Base-by-base conservation (phyloP, 805 yeast genomes). In the Metschnikowia arizonensis region DNA sequence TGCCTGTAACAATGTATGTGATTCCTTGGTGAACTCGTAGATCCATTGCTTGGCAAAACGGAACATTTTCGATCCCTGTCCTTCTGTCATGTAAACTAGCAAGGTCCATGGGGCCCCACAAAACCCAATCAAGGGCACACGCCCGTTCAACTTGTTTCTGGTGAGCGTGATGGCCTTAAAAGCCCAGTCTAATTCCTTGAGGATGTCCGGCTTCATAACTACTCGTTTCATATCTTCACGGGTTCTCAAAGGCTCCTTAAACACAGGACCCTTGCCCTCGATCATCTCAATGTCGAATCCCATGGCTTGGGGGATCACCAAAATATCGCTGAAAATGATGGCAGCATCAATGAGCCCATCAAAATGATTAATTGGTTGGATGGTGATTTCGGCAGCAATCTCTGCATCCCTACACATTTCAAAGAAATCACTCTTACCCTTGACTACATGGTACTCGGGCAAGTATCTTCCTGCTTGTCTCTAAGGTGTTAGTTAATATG, bases 31-130 rank as follows among this genome's bases (percentile, higher is more conserved):
- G 62, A 82, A 81, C 59, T 78, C 80, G 72, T 83, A 93, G 48
- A 93, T 75, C 97, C 98, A 90, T 62, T 88, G 85, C 65, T 90
- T 88, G 43, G 88, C 96, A 60, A 77, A 89, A 62, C 96, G 77
- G 72, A 87, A 93, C 74, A 91, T 74, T 61, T 86, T 86, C 5
- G 97, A 83, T 14, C 97, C 96, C 54, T 95, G 96, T 42, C 99
- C 99, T 68, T 93, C 99, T 49, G 89, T 82, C 97, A 93, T 93
- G 69, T 93, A 93, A 30, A 90, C 96, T 71, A 93, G 74, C 49
- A 93, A 70, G 10, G 99, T 93, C 97, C 97, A 93, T 46, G 99
- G 99, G 7, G 96, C 97, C 44, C 99, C 99, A 55, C 89, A 86
- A 68, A 93, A 93, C 3, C 99, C 99, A 42, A 93, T 74, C 50